These are phyloP conservation scores for Fraxinus greggii DNA, from an alignment of 305 asterid species.

Conservation along the genomic window DNA sequence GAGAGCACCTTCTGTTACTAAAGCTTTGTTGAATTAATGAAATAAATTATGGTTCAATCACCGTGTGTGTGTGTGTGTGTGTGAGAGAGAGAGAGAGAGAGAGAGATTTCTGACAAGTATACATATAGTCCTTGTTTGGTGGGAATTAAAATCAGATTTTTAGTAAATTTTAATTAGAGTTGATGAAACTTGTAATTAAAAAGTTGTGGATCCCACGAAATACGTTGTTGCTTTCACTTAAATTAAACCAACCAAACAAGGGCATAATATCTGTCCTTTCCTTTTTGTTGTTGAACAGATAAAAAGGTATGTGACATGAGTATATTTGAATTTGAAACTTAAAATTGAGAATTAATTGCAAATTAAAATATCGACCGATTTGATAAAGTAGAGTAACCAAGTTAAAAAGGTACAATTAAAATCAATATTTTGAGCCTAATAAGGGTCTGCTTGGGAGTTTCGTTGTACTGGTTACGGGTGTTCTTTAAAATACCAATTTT, in stretches of 20 bases:
- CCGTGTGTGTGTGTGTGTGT: background rate
- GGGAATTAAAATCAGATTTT: background rate
- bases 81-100: background rate
- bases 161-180: too few species aligned
- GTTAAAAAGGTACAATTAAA: background rate
- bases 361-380: background rate
- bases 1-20: background rate
- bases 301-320: background rate
- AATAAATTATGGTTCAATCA: slow-evolving; percentile 1
- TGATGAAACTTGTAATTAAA: background rate
- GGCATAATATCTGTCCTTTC: background rate
- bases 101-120: background rate
- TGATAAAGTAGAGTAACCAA: background rate
- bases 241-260: background rate
- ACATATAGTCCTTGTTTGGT: background rate
- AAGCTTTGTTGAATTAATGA: slow-evolving; percentile 11
- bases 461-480: too few species aligned
- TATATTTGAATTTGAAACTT: background rate
- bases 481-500: too few species aligned
- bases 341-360: background rate
- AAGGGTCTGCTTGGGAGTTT: too few species aligned
- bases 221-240: background rate
- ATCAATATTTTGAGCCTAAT: background rate
- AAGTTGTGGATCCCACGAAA: background rate
- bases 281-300: background rate